Conservation (phyloP, 495 filamentous ascomycete species). For the Trichoderma erinaceum region DNA sequence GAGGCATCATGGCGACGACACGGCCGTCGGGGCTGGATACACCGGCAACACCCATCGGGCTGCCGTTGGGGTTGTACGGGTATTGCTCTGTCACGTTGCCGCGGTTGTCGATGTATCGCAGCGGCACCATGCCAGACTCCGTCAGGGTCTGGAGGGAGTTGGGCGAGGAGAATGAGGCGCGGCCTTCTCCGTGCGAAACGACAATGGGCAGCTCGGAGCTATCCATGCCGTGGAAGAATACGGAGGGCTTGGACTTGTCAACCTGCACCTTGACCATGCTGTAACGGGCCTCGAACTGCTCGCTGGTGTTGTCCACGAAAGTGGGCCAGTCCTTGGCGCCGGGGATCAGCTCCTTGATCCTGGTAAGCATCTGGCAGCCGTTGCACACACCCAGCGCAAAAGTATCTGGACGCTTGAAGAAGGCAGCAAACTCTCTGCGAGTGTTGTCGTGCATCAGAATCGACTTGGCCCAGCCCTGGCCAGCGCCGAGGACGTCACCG, state of each 20-base stretch:
- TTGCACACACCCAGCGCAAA: slow-evolving; percentile 96
- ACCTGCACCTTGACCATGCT: slow-evolving; percentile 82
- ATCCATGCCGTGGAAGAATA: slow-evolving; percentile 91
- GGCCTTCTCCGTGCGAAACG: slow-evolving; percentile 88
- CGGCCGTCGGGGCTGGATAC: slow-evolving; percentile 75
- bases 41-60: slow-evolving; percentile 77
- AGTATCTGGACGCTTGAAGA: slow-evolving; percentile 85
- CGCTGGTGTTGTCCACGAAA: slow-evolving; percentile 77
- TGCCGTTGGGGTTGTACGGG: slow-evolving; percentile 91
- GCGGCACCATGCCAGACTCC: slow-evolving; percentile 55
- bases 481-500: slow-evolving; percentile 92
- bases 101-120: slow-evolving; percentile 81
- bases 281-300: slow-evolving; percentile 89
- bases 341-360: slow-evolving; percentile 77
- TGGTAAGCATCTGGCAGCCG: slow-evolving; percentile 90
- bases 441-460: slow-evolving; percentile 77
- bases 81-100: slow-evolving; percentile 71
- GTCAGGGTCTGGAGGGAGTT: slow-evolving; percentile 50
- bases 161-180: slow-evolving; percentile 62
- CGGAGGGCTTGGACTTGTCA: slow-evolving; percentile 52
- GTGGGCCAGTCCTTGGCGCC: slow-evolving; percentile 80
- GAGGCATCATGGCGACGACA: slow-evolving; percentile 92
- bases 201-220: slow-evolving; percentile 78
- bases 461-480: slow-evolving; percentile 93
- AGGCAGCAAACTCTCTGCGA: slow-evolving; percentile 67